A percentile compares a stretch with the other conserved stretches of the same genome.
phyloP scores from a whole-genome alignment of 2,329 filamentous ascomycete species.

The Stemphylium vesicarium region DNA sequence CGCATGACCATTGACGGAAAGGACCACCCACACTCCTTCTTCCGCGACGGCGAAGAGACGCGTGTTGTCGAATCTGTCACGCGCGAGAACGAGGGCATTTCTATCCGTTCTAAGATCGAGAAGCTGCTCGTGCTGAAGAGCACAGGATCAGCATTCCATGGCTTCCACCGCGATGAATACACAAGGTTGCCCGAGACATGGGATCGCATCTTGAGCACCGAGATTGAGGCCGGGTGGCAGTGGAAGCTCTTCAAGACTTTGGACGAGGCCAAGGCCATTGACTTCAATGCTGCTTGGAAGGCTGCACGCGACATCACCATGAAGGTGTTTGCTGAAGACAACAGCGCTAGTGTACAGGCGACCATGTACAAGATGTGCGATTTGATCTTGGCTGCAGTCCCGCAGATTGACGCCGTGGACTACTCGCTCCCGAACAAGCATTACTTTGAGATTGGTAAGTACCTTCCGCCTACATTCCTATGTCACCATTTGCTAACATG shows the following conservation, averaged over 20 bases:
- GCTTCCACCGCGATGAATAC: slow-evolving; percentile 91
- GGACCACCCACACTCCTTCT: slow-evolving; percentile 93
- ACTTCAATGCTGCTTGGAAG: slow-evolving; percentile 81
- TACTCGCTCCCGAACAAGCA: slow-evolving; percentile 97
- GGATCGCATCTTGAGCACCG: slow-evolving; percentile 94
- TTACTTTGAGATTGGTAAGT: slow-evolving; percentile 92
- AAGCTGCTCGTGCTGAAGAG: slow-evolving; percentile 92
- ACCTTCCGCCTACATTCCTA: neutral
- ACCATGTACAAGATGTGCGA: slow-evolving; percentile 99
- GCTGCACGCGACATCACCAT: slow-evolving; percentile 84
- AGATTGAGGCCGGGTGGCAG: slow-evolving; percentile 84
- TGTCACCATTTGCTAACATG: slow-evolving; percentile 15
- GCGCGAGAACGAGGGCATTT: slow-evolving; percentile 70
- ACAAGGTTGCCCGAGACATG: slow-evolving; percentile 89
- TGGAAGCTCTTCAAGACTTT: slow-evolving; percentile 77
- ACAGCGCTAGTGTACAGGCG: slow-evolving; percentile 90
- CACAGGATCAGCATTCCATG: slow-evolving; percentile 94
- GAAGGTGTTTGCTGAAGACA: slow-evolving; percentile 86
- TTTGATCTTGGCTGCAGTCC: slow-evolving; percentile 77
- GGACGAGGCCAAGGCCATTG: slow-evolving; percentile 68
- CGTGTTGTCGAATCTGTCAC: slow-evolving; percentile 79
- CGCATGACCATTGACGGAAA: slow-evolving; percentile 86
- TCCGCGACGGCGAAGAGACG: slow-evolving; percentile 86
- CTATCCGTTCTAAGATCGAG: slow-evolving; percentile 77
- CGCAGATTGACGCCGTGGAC: slow-evolving; percentile 73